Base-by-base conservation (phyloP, 2,329 filamentous ascomycete species). In the Hirsutella minnesotensis region DNA sequence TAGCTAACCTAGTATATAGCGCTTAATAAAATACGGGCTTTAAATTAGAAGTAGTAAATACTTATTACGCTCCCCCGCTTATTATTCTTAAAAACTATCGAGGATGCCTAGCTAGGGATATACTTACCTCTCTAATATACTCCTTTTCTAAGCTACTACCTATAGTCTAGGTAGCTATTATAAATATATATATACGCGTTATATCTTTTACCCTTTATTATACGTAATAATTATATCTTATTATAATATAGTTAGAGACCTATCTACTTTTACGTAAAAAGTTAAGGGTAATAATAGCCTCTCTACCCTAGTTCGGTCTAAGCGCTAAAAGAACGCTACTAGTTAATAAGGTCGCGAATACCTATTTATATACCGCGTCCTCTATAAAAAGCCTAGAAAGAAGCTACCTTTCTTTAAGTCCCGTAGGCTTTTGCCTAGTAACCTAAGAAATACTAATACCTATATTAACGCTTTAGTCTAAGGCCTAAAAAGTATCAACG, bases 291-390 rank as follows among this genome's bases (percentile, higher is more conserved):
- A 37, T 16, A 21, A 12, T 9, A 44, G 39, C 13, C 35, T 44
- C 34, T 19, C 33, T 3, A 10, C 21, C 16, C 42, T 44, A 9
- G 40, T 21, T 21, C 20, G 12, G 35, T 16, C 31, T 7, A 2
- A 19, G 18, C 5, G 27, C 20, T 44, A 22, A 31, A 29, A 41
- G n/a, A 35, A 34, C n/a, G 43, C 18, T 20, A 33, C 22, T 15
- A 44, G 43, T 20, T 9, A 29, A 9, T 44, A 39, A 39, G 39
- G 21, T n/a, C 19, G 18, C 18, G 19, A 38, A 34, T 19, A 44
- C 16, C 37, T 44, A n/a, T 41, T 38, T 38, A 39, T 39, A 15
- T 20, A 21, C 21, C 43, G 43, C 5, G 39, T 44, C 15, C n/a
- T 44, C 13, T 44, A 34, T 27, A 39, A 33, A 13, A 13, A 33